Evolutionary conservation across 352 stramenopile species (phyloP), one percentile per base, ranked within the genome.

Genomic region (Phytophthora nicotianae): DNA sequence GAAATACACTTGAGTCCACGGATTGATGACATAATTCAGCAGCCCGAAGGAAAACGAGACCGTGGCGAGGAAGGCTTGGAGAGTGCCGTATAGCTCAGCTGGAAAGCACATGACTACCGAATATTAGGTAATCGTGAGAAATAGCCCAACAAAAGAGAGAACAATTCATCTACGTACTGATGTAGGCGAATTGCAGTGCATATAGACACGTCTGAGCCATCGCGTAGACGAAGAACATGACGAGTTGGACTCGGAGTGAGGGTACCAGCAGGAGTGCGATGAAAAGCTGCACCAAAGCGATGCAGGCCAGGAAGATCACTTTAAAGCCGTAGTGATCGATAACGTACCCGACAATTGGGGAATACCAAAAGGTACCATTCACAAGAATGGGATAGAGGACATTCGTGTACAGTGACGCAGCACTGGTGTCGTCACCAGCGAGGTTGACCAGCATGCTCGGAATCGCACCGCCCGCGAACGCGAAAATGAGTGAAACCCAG

Each of bases 251-350:
- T 10, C 67, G 62, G 0, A 92, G 68, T 4, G 76, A 88, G 8
- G 81, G 81, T 3, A 91, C 71, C 3, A 94, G 49, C 13, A 94
- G 56, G n/a, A 88, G 71, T 3, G 58, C 61, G 17, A 89, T 78
- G 57, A 91, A 89, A 11, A 82, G 59, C 61, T 94, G 81, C 35
- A 86, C 79, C 32, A 94, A 68, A 9, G 69, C 65, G 10, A 94
- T 71, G 14, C 81, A 89, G 8, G 70, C 74, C 4, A 79, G 54
- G 61, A 92, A 94, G 21, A 94, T 80, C 24, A 81, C 58, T 60
- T 89, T 90, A 70, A 94, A 94, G 8, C 85, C 85, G 33, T 86
- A 91, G 50, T 74, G 79, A 47, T 94, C 85, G 51, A 94, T 94
- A 19, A 81, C 60, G 35, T 88, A 91, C 17, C 85, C 85, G 19